Evolutionary conservation across 2,329 filamentous ascomycete species (phyloP).

Genomic region (Hirsutella thompsonii): DNA sequence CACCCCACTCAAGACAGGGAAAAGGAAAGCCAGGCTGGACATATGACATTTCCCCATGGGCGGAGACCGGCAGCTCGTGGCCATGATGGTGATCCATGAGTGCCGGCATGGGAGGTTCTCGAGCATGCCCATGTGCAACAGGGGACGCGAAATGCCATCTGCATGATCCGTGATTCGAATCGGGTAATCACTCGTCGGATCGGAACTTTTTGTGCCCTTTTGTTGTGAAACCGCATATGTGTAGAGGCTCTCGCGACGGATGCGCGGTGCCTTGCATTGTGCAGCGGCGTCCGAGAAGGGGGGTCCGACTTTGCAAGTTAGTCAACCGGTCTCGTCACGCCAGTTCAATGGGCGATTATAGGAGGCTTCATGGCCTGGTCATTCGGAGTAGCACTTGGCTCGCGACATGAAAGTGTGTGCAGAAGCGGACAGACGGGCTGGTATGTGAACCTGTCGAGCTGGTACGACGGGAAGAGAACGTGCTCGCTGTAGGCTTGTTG

Average conservation of each 20-base stretch:
- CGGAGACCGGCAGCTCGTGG: slow-evolving; percentile 3
- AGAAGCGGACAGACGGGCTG: too few relatives aligned
- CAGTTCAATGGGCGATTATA: neutral
- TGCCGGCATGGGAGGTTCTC: slow-evolving; percentile 3
- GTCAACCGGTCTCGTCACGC: neutral
- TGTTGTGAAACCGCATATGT: neutral
- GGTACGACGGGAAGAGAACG: too few relatives aligned
- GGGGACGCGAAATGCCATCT: slow-evolving; percentile 5
- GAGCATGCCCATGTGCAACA: slow-evolving; percentile 12
- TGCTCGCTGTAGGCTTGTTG: too few relatives aligned
- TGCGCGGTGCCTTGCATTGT: slow-evolving; percentile 9
- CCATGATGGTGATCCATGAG: neutral
- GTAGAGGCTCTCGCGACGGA: slow-evolving; percentile 1
- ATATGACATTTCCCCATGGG: slow-evolving; percentile 8
- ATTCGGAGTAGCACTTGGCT: too few relatives aligned
- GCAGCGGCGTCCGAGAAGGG: neutral
- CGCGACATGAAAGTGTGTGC: too few relatives aligned
- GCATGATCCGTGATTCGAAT: slow-evolving; percentile 11
- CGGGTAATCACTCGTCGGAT: slow-evolving; percentile 15
- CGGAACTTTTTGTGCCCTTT: slow-evolving; percentile 9
- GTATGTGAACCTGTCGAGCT: too few relatives aligned
- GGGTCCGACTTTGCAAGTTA: neutral
- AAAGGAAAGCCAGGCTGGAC: neutral
- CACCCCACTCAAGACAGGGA: slow-evolving; percentile 11
- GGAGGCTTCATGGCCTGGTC: too few relatives aligned